Evolutionary conservation across 1,284 basidiomycete genomes (phyloP).

Genomic region (Inonotus hispidus): DNA sequence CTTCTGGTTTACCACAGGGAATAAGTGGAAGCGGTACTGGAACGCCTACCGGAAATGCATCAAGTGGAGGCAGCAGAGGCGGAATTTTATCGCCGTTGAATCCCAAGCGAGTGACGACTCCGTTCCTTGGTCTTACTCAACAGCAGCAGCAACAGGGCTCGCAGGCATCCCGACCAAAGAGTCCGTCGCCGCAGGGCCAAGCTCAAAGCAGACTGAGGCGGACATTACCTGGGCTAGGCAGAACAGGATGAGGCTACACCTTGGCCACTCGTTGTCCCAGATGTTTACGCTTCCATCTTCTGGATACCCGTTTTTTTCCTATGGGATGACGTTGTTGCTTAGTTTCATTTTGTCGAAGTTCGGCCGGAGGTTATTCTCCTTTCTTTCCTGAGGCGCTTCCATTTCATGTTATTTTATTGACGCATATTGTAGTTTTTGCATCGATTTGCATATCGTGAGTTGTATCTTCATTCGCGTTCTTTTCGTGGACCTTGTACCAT

Average conservation of each 20-base stretch:
- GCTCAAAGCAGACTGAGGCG: conserved; percentile 7
- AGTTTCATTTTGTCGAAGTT: too few species aligned
- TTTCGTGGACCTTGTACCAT: too few species aligned
- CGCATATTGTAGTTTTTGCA: neutral
- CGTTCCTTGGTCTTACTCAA: conserved; percentile 10
- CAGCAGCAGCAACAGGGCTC: conserved; percentile 7
- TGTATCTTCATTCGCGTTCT: too few species aligned
- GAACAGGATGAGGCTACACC: neutral
- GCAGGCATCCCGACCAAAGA: conserved; percentile 5
- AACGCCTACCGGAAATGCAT: neutral
- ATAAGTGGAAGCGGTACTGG: neutral
- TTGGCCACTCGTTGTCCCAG: neutral
- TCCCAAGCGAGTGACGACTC: conserved; percentile 13
- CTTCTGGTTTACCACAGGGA: neutral
- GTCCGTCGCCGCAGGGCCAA: conserved; percentile 9
- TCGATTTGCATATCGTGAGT: too few species aligned
- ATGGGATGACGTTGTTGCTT: too few species aligned
- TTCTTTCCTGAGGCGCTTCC: neutral
- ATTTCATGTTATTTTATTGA: neutral
- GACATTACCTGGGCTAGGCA: conserved; percentile 7
- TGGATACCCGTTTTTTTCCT: too few species aligned
- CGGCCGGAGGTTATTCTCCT: neutral
- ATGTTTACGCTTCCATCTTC: too few species aligned
- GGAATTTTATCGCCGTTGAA: conserved; percentile 16
- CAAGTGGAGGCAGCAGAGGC: conserved; percentile 1